Conservation (phyloP, 495 filamentous ascomycete species). For the Lindgomyces ingoldianus region DNA sequence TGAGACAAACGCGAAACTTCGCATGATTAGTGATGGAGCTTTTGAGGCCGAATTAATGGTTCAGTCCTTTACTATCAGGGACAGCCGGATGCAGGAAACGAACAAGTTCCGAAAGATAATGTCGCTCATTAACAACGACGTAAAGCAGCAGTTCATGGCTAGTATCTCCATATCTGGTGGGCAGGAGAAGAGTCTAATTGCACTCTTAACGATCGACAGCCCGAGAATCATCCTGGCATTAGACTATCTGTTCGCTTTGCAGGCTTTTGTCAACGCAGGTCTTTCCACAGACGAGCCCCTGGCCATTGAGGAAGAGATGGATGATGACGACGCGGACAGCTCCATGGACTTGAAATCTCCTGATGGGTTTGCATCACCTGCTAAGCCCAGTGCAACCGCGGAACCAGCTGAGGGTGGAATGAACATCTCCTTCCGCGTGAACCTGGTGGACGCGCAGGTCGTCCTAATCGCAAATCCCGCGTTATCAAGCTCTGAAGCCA, state of each 20-base stretch:
- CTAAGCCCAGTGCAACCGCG: slow-evolving; percentile 41
- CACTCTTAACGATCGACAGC: slow-evolving; percentile 92
- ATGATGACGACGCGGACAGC: slow-evolving; percentile 61
- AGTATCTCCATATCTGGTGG: slow-evolving; percentile 91
- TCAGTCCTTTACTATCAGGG: slow-evolving; percentile 90
- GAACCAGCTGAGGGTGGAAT: slow-evolving; percentile 50
- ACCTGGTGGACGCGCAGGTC: slow-evolving; percentile 92
- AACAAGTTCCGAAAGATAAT: slow-evolving; percentile 99
- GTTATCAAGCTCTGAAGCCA: slow-evolving; percentile 86
- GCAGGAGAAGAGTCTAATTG: slow-evolving; percentile 77
- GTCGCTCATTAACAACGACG: slow-evolving; percentile 90
- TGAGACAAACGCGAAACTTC: slow-evolving; percentile 83
- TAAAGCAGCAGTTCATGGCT: slow-evolving; percentile 96
- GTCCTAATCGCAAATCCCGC: slow-evolving; percentile 94
- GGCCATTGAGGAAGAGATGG: slow-evolving; percentile 57
- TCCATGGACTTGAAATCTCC: slow-evolving; percentile 41
- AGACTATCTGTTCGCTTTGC: slow-evolving; percentile 89
- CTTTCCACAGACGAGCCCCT: slow-evolving; percentile 63
- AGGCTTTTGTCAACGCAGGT: slow-evolving; percentile 72
- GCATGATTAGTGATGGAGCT: slow-evolving; percentile 92
- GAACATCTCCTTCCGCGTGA: slow-evolving; percentile 85
- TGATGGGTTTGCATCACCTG: slow-evolving; percentile 28
- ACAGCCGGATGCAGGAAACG: slow-evolving; percentile 78
- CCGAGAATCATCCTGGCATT: slow-evolving; percentile 91
- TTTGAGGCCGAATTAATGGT: slow-evolving; percentile 92